Evolutionary conservation across 805 yeast genomes (phyloP).

Genomic region (Kuraishia cidri): DNA sequence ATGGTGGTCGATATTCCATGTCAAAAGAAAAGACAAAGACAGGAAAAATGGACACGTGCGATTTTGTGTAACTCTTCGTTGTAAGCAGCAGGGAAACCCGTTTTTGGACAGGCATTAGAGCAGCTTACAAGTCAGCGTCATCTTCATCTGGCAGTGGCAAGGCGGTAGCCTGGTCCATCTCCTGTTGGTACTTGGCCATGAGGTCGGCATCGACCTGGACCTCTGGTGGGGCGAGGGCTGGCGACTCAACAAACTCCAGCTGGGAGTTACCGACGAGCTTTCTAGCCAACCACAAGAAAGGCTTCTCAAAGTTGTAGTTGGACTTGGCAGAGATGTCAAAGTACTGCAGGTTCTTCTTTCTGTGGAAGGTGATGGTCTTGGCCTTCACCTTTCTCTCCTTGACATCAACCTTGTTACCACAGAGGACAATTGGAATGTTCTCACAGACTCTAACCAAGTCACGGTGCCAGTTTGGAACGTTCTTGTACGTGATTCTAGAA

Average conservation of each 20-base stretch:
- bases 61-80: too few relatives aligned
- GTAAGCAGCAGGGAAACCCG: not conserved
- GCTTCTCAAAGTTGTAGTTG: conserved; percentile 98
- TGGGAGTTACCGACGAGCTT: conserved; percentile 97
- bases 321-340: conserved; percentile 99
- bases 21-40: too few relatives aligned
- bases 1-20: too few relatives aligned
- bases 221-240: conserved; percentile 99
- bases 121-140: conserved; percentile 93
- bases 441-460: conserved; percentile 99
- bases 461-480: conserved; percentile 99
- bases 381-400: conserved; percentile 99
- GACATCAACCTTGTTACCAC: conserved; percentile 99
- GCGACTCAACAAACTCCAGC: conserved; percentile 97
- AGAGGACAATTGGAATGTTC: conserved; percentile 96
- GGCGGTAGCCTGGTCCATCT: conserved; percentile 99
- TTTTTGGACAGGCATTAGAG: too few relatives aligned
- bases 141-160: conserved; percentile 99
- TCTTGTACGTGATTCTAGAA: conserved; percentile 98
- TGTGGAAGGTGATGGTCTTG: conserved; percentile 99
- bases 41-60: too few relatives aligned
- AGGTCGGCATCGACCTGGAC: conserved; percentile 93
- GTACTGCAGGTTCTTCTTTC: conserved; percentile 99
- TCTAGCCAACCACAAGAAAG: conserved; percentile 99
- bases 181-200: conserved; percentile 98